Evolutionary conservation across 495 filamentous ascomycete species (phyloP), one percentile per base, ranked within the genome.

Genomic region (Baudoinia panamericana): DNA sequence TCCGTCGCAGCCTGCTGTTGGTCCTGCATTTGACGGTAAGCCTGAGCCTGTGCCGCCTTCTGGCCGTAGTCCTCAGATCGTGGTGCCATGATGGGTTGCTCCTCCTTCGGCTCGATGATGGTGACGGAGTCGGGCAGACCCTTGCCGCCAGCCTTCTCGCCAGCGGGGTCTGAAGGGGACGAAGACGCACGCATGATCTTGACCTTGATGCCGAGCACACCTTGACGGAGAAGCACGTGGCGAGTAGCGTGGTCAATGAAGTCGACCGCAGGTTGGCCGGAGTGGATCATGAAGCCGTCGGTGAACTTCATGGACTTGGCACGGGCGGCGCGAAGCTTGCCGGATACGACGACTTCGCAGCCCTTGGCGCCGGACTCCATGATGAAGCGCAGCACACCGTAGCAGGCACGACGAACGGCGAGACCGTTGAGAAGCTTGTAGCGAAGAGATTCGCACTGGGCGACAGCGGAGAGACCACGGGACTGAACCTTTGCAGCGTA

Each of bases 251-350:
- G 75, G 74, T 97, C 90, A 67, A 97, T 97, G 74, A 97, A 97
- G 70, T 97, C 90, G 69, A 90, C 87, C 56, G 90, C 92, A 54
- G 90, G 90, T 63, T 96, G 90, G 71, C 90, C 90, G 61, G 90
- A 96, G 83, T 97, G 90, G 74, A 97, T 97, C 90, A 97, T 97
- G 84, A 97, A 97, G 59, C 90, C 90, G 64, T 97, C 90, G 63
- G 90, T 97, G 78, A 97, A 97, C 78, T 97, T 97, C 90, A 97
- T 97, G 73, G 76, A 82, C 83, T 97, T 97, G 63, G 90, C 90
- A 74, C 90, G 82, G 55, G 90, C 90, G 67, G 90, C 90, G 58
- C 90, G 79, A 51, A 97, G 82, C 76, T 97, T 97, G 64, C 90
- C 90, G 58, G 84, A 93, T 47, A 97, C 90, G 55, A 97, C 90